phyloP scores from a whole-genome alignment of 2,329 filamentous ascomycete species.

The Acephala macrosclerotiorum region DNA sequence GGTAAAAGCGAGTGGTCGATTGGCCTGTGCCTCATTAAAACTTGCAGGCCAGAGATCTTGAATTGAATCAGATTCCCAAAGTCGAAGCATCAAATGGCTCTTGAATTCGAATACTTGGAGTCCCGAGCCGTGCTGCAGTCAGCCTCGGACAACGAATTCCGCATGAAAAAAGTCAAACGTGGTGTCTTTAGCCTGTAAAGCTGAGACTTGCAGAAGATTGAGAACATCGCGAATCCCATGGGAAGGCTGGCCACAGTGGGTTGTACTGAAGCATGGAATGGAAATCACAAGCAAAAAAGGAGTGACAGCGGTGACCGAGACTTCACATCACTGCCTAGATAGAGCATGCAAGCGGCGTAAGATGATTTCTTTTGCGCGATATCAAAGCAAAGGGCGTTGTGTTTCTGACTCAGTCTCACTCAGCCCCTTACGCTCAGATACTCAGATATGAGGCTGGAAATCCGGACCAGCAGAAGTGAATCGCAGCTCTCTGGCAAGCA shows the following conservation, averaged over 20 bases:
- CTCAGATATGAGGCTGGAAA: background rate
- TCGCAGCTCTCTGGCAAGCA: background rate
- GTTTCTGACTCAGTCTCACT: background rate
- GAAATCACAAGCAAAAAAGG: conserved; percentile 14
- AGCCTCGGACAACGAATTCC: conserved; percentile 18
- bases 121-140: conserved; percentile 10
- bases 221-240: conserved; percentile 24
- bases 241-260: conserved; percentile 1
- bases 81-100: background rate
- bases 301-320: conserved; percentile 2
- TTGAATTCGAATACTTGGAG: background rate
- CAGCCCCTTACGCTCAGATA: too few species aligned
- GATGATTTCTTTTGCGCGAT: background rate
- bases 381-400: background rate
- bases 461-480: background rate
- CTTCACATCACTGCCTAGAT: background rate
- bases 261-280: conserved; percentile 6
- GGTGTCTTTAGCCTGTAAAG: conserved; percentile 21
- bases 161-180: conserved; percentile 27
- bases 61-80: background rate
- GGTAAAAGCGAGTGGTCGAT: conserved; percentile 1
- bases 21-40: background rate
- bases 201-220: conserved; percentile 26
- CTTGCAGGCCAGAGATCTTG: conserved; percentile 1
- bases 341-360: background rate